Evolutionary conservation across 2,329 filamentous ascomycete genomes (phyloP).

Genomic region (Karstenula rhodostoma): DNA sequence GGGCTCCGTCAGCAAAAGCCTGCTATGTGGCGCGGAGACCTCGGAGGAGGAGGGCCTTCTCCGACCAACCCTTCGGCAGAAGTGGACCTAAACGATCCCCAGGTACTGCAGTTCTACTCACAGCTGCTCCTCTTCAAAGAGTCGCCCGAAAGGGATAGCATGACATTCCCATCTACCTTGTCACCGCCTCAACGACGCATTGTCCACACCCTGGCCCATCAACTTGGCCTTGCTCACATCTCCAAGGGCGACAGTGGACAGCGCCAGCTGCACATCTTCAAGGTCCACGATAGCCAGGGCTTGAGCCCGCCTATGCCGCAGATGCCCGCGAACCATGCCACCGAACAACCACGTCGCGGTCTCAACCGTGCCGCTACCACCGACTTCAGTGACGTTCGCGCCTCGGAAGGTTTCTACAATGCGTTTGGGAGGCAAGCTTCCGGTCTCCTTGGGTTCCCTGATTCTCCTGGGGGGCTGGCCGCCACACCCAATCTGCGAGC

Average conservation of each 20-base stretch:
- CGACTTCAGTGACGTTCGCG: slow-evolving; percentile 86
- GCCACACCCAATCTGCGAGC: slow-evolving; percentile 83
- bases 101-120: slow-evolving; percentile 87
- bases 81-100: slow-evolving; percentile 89
- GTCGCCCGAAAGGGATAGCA: slow-evolving; percentile 76
- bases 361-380: slow-evolving; percentile 96
- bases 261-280: slow-evolving; percentile 89
- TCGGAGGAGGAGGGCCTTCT: slow-evolving; percentile 8
- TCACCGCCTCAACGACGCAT: slow-evolving; percentile 85
- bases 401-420: slow-evolving; percentile 77
- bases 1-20: slow-evolving; percentile 58
- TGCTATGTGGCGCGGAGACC: slow-evolving; percentile 44
- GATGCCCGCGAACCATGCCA: slow-evolving; percentile 69
- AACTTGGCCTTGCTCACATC: slow-evolving; percentile 89
- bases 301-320: slow-evolving; percentile 70
- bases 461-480: slow-evolving; percentile 72
- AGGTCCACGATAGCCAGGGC: slow-evolving; percentile 66
- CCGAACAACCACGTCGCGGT: slow-evolving; percentile 81
- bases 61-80: slow-evolving; percentile 57
- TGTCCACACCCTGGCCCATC: slow-evolving; percentile 93
- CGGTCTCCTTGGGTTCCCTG: slow-evolving; percentile 80
- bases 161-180: slow-evolving; percentile 83
- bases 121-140: slow-evolving; percentile 90
- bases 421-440: slow-evolving; percentile 82
- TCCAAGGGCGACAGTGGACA: slow-evolving; percentile 89